Percentiles rank a stretch among this genome's conserved stretches.
Evolutionary conservation across 2,329 filamentous ascomycete species (phyloP).

Genomic region (Rosellinia necatrix): DNA sequence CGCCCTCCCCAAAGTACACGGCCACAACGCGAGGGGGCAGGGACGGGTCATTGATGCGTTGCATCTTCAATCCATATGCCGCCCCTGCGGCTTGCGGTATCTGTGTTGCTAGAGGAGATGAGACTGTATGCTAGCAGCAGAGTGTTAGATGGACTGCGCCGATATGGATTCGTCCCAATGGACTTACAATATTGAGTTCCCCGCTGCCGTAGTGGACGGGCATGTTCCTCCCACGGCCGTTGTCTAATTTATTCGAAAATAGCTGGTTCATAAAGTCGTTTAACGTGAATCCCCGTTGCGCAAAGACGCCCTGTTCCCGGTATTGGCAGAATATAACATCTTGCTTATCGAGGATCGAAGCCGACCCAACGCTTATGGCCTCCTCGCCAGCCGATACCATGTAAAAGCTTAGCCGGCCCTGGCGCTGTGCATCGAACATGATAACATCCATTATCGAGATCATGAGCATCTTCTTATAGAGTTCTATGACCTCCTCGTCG

Average conservation of each 20-base stretch:
- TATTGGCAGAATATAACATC: conserved; percentile 97
- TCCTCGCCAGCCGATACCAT: conserved; percentile 97
- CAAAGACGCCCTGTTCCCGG: conserved; percentile 88
- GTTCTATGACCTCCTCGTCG: conserved; percentile 63
- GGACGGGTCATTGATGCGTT: conserved; percentile 72
- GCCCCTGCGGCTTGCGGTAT: conserved; percentile 87
- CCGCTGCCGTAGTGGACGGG: conserved; percentile 92
- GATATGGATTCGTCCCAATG: not conserved
- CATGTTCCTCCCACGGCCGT: conserved; percentile 88
- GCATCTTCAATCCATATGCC: conserved; percentile 85
- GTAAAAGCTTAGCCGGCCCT: conserved; percentile 94
- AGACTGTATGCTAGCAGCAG: conserved; percentile 72
- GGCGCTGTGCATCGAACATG: conserved; percentile 97
- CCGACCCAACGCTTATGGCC: conserved; percentile 87
- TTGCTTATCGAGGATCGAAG: conserved; percentile 78
- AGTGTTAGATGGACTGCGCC: conserved; percentile 22
- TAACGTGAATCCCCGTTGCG: conserved; percentile 84
- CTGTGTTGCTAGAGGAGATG: conserved; percentile 84
- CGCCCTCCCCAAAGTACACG: conserved; percentile 90
- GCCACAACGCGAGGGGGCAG: conserved; percentile 71
- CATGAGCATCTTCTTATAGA: conserved; percentile 69
- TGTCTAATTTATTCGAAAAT: conserved; percentile 83
- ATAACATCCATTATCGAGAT: conserved; percentile 90
- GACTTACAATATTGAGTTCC: conserved; percentile 77
- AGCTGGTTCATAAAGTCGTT: conserved; percentile 94